These are phyloP conservation scores for Chlorociboria aeruginascens DNA, from an alignment of 495 filamentous ascomycete genomes.

Conservation along the genomic window DNA sequence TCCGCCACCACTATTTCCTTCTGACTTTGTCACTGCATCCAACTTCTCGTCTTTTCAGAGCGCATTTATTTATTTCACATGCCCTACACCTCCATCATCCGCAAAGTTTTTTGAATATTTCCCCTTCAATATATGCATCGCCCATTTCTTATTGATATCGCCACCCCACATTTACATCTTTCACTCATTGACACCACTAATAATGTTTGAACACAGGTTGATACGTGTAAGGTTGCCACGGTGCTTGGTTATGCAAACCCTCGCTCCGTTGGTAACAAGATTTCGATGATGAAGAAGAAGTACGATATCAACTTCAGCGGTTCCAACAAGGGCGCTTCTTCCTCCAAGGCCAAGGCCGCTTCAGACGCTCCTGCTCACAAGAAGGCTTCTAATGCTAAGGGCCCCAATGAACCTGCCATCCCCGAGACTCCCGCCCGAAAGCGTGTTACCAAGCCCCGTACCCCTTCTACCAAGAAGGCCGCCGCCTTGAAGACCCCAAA, in stretches of 20 bases:
- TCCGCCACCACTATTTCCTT: too few species aligned
- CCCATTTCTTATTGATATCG: not conserved
- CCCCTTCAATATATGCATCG: not conserved
- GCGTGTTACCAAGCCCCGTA: slow-evolving; percentile 2
- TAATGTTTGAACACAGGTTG: slow-evolving; percentile 18
- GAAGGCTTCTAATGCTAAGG: not conserved
- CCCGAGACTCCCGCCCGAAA: not conserved
- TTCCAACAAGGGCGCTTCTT: not conserved
- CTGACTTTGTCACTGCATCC: too few species aligned
- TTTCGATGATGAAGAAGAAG: slow-evolving; percentile 20
- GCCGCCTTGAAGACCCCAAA: not conserved
- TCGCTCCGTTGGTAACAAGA: slow-evolving; percentile 23
- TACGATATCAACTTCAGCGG: slow-evolving; percentile 19
- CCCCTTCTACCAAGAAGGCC: slow-evolving; percentile 1
- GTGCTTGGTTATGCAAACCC: slow-evolving; percentile 23
- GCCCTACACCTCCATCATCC: not conserved
- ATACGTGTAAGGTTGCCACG: slow-evolving; percentile 17
- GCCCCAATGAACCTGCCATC: not conserved
- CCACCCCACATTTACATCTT: not conserved
- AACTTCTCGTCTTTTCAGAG: too few species aligned
- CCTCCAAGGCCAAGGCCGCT: not conserved
- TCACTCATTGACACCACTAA: not conserved
- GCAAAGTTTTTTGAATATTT: not conserved
- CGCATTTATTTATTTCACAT: not conserved
- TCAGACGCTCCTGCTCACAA: not conserved